A percentile compares a stretch with the other conserved stretches of the same genome.
Conservation (phyloP, 2,329 filamentous ascomycete species). For the Aspergillus japonicus region DNA sequence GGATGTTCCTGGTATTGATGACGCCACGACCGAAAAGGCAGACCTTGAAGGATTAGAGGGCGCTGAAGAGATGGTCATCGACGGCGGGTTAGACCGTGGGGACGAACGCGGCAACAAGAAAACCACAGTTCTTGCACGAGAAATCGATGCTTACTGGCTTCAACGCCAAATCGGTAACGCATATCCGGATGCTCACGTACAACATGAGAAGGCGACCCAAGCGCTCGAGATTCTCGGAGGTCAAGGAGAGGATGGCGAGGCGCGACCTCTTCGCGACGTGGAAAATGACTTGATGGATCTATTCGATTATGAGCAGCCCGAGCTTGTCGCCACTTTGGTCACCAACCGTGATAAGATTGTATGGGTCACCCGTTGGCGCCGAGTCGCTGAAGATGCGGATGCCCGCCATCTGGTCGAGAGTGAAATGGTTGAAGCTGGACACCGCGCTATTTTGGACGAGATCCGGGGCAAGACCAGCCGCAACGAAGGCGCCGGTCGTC, state of each 20-base stretch:
- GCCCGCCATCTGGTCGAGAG: constrained; percentile 76
- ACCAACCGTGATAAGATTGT: constrained; percentile 91
- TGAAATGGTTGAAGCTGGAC: constrained; percentile 86
- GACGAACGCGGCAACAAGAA: constrained; percentile 48
- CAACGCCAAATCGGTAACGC: constrained; percentile 86
- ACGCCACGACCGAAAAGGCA: constrained; percentile 36
- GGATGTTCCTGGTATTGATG: constrained; percentile 55
- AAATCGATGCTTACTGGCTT: constrained; percentile 97
- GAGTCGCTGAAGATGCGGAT: constrained; percentile 72
- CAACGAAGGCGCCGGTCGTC: constrained; percentile 57
- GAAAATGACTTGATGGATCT: constrained; percentile 98
- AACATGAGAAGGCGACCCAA: constrained; percentile 86
- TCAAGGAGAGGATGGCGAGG: constrained; percentile 69
- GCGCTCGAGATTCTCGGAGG: constrained; percentile 81
- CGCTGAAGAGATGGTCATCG: constrained; percentile 79
- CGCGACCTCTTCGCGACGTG: constrained; percentile 84
- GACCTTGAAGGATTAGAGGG: constrained; percentile 46
- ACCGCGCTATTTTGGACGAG: constrained; percentile 84
- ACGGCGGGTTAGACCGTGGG: constrained; percentile 56
- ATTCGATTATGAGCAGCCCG: constrained; percentile 95
- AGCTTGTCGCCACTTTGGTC: constrained; percentile 86
- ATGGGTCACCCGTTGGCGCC: constrained; percentile 87
- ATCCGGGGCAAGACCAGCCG: constrained; percentile 68
- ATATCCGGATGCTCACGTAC: constrained; percentile 87
- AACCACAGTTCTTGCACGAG: constrained; percentile 71